Conservation (phyloP, 2,329 filamentous ascomycete genomes). For the Macroventuria anomochaeta region DNA sequence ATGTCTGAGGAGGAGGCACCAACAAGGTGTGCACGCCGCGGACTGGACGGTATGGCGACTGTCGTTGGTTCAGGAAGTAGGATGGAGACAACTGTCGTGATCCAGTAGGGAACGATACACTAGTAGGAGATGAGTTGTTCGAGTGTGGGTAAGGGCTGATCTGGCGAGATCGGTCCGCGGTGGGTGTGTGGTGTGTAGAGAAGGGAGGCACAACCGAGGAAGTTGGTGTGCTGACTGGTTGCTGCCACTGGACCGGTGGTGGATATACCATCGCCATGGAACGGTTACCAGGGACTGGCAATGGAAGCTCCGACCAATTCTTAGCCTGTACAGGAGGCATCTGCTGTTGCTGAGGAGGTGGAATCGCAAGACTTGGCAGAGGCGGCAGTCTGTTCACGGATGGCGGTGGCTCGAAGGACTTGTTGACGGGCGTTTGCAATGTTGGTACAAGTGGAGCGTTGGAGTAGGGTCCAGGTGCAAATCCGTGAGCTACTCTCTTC, state of each 20-base stretch:
- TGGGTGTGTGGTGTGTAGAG: constrained; percentile 38
- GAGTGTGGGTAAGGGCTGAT: constrained; percentile 62
- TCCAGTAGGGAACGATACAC: constrained; percentile 67
- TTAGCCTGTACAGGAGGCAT: constrained; percentile 41
- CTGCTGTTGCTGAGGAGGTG: constrained; percentile 53
- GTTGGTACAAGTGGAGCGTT: constrained; percentile 46
- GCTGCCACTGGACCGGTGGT: constrained; percentile 61
- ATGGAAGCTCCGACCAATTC: constrained; percentile 54
- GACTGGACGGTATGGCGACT: constrained; percentile 91
- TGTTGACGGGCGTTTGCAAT: constrained; percentile 43
- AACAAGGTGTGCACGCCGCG: constrained; percentile 89
- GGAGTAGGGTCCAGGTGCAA: constrained; percentile 45
- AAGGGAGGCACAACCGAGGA: constrained; percentile 39
- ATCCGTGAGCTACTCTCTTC: constrained; percentile 57
- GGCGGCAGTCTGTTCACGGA: constrained; percentile 64
- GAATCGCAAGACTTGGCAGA: constrained; percentile 73
- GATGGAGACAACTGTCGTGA: constrained; percentile 83
- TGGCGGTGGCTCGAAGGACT: constrained; percentile 45
- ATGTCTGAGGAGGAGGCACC: constrained; percentile 81
- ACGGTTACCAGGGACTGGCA: constrained; percentile 63
- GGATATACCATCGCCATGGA: constrained; percentile 81
- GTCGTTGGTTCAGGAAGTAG: constrained; percentile 83
- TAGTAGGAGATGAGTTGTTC: constrained; percentile 70
- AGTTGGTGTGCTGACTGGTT: constrained; percentile 49
- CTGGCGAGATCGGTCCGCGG: constrained; percentile 53